Base-by-base conservation (phyloP, 305 asterid genomes). In the Fraxinus albicans region DNA sequence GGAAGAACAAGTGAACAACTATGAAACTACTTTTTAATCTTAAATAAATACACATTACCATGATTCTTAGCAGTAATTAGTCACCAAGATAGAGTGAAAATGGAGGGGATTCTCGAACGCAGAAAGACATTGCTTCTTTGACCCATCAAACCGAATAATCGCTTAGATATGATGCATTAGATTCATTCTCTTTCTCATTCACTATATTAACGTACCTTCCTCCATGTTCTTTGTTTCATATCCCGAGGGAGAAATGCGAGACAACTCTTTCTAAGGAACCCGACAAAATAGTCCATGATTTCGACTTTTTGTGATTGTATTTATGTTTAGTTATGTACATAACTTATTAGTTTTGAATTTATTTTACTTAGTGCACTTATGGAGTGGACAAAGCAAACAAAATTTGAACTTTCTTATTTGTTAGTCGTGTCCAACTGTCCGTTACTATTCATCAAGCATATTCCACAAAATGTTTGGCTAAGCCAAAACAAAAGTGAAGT, bases 1-100 rank as follows among this genome's bases (percentile, higher is more conserved):
- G 44, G 81, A 65, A 82, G 82, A 91, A 83, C 86, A 82, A 77
- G 88, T 84, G 88, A 86, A 89, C 85, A 83, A 88, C 84, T 85
- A 79, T 13, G 76, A 82, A 58, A 80, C 81, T 86, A 81, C 85
- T 83, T 79, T 86, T 75, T 80, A 75, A 82, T 81, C 80, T 79
- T 81, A 79, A 80, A 90, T 82, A 76, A 86, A 88, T 86, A 83
- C 84, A 80, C 65, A 84, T 86, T 86, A 85, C 85, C 76, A 87
- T 29, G 77, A 84, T 15, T 50, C 55, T 88, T 84, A 77, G 83
- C 79, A 78, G 80, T 87, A 81, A 75, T 83, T 82, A 88, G 86
- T 85, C 88, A 83, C 85, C 77, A 88, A 33, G 79, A 15, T 13
- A 50, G 19, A 50, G 8, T 50, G 8, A 1, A 50, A 50, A 50